phyloP scores from a whole-genome alignment of 2,329 filamentous ascomycete species.

The Stachybotrys elegans region DNA sequence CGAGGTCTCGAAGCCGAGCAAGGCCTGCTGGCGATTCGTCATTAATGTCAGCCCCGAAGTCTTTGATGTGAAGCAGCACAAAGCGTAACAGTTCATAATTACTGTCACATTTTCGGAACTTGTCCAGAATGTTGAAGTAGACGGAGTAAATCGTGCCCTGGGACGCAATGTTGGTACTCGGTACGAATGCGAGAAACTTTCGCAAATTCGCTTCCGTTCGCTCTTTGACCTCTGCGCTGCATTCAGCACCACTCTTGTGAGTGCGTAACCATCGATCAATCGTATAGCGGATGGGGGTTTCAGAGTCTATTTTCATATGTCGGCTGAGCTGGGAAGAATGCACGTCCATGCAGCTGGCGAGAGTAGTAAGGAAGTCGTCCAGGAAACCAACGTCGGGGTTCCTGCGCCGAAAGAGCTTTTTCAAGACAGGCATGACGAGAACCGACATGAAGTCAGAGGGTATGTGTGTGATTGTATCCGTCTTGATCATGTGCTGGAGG shows the following conservation, averaged over 20 bases:
- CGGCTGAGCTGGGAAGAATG: slow-evolving; percentile 2
- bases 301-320: slow-evolving; percentile 3
- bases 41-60: slow-evolving; percentile 17
- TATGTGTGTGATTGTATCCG: slow-evolving; percentile 1
- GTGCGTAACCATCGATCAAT: slow-evolving; percentile 11
- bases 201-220: slow-evolving; percentile 3
- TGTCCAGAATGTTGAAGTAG: neutral
- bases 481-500: slow-evolving; percentile 7
- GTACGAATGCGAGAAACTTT: slow-evolving; percentile 7
- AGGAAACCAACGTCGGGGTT: slow-evolving; percentile 6
- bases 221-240: neutral
- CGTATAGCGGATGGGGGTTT: slow-evolving; percentile 7
- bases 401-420: slow-evolving; percentile 9
- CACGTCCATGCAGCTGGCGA: slow-evolving; percentile 8
- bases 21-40: slow-evolving; percentile 7
- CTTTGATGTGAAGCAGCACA: slow-evolving; percentile 11
- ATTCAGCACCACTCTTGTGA: neutral
- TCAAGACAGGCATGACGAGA: slow-evolving; percentile 15
- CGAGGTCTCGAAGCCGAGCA: slow-evolving; percentile 2
- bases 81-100: slow-evolving; percentile 17
- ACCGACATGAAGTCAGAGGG: slow-evolving; percentile 13
- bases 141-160: neutral
- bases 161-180: neutral
- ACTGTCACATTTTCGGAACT: neutral
- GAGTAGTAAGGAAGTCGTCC: slow-evolving; percentile 10